Conservation (phyloP, 495 filamentous ascomycete species). For the Podospora fimiseda region DNA sequence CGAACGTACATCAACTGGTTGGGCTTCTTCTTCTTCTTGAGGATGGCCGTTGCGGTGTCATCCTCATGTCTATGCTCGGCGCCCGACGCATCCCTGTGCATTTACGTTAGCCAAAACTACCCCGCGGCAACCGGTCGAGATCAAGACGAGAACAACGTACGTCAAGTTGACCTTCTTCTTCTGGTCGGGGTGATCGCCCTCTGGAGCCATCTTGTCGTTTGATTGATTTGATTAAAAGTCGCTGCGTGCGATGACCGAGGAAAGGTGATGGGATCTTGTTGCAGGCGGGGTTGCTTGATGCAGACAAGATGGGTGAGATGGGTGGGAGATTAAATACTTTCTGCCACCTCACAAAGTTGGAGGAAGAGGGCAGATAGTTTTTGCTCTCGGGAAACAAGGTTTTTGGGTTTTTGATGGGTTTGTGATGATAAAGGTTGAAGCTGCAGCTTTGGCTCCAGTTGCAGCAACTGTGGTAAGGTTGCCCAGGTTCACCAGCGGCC, state of each 20-base stretch:
- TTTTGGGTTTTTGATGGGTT: neutral
- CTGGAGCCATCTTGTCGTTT: conserved; percentile 31
- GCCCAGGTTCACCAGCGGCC: conserved; percentile 7
- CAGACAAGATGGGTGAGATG: neutral
- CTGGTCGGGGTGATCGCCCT: conserved; percentile 59
- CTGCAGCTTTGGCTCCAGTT: neutral
- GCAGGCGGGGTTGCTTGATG: neutral
- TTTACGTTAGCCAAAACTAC: conserved; percentile 24
- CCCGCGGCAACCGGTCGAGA: neutral
- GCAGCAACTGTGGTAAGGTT: conserved; percentile 12
- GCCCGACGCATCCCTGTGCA: conserved; percentile 76
- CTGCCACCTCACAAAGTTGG: neutral
- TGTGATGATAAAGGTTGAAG: conserved; percentile 1
- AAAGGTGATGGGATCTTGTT: neutral
- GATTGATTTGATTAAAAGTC: neutral
- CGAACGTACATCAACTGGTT: conserved; percentile 84
- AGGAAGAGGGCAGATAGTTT: neutral
- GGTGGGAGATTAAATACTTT: neutral
- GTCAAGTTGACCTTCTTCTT: conserved; percentile 91
- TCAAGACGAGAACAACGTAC: conserved; percentile 48
- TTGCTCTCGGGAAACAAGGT: too few species aligned
- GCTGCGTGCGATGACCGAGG: neutral
- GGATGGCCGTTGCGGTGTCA: conserved; percentile 92
- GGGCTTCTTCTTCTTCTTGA: conserved; percentile 99
- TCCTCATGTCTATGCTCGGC: conserved; percentile 81